Evolutionary conservation across 2,329 filamentous ascomycete species (phyloP), one percentile per base, ranked within the genome.

Genomic region (Karstenula rhodostoma): DNA sequence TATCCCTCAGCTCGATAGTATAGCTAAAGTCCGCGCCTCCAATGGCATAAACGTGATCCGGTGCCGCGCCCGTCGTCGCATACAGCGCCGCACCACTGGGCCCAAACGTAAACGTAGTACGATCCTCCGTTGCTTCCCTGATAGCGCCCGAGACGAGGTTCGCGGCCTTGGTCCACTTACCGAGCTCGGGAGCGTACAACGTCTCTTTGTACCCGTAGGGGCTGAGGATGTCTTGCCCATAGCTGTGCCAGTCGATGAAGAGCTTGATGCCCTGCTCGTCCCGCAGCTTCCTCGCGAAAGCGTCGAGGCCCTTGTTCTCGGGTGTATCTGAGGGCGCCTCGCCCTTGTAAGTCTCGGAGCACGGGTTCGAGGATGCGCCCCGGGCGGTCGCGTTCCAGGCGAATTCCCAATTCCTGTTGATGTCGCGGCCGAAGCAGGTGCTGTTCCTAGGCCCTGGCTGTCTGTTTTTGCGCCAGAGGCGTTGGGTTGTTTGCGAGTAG

Each of bases 241-340:
- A 90, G 3, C 84, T 83, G 76, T 90, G 88, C 77, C 84, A 87
- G 75, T 90, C 88, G 54, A 90, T 84, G 71, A 83, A 90, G 2
- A 88, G 80, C 68, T 85, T 84, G 55, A 89, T 80, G 0, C 84
- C 84, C 58, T 83, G 78, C 2, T 66, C 64, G 17, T 73, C 71
- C 4, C 78, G 75, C 23, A 87, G 70, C n/a, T 74, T 73, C 40
- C 77, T 75, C 12, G 84, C 76, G 57, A 82, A 80, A 5, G 77
- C 71, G n/a, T 80, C 78, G 4, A 89, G 77, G 2, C 68, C 73
- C 27, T 59, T 51, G 10, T 70, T 75, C 46, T 76, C 73, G 1
- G 73, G 69, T 1, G 72, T 60, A 44, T 75, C 73, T 32, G 66
- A 65, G 0, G 70, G 67, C 12, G 62, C 65, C 35, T 70, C 64